phyloP scores from a whole-genome alignment of 768 basidiomycete genomes.

The Psilocybe subaeruginosa region DNA sequence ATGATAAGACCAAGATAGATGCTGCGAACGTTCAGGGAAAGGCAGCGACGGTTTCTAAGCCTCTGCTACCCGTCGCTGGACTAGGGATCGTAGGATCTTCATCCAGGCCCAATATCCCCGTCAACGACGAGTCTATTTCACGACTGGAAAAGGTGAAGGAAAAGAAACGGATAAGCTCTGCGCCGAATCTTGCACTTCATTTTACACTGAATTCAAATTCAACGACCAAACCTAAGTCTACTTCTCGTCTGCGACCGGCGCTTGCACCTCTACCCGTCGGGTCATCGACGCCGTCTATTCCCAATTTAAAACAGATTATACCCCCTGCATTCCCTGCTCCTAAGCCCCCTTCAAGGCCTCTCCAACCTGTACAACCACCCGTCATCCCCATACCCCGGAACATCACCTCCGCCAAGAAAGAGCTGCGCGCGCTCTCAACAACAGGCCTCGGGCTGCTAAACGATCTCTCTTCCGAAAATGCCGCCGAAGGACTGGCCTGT shows the following conservation, averaged over 20 bases:
- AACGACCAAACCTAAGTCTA: neutral
- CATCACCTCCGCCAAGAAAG: slow-evolving; percentile 21
- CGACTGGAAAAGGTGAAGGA: neutral
- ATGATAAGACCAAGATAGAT: neutral
- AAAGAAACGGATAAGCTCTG: slow-evolving; percentile 3
- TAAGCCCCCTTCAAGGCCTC: slow-evolving; percentile 17
- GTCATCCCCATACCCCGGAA: slow-evolving; percentile 16
- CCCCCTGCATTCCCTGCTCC: slow-evolving; percentile 1
- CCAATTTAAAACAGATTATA: neutral
- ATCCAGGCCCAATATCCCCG: too few relatives aligned
- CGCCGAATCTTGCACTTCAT: neutral
- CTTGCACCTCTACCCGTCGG: slow-evolving; percentile 3
- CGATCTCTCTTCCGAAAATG: slow-evolving; percentile 43
- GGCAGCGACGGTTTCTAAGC: neutral
- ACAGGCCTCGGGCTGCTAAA: slow-evolving; percentile 49
- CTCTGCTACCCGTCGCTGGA: neutral
- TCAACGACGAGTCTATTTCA: too few relatives aligned
- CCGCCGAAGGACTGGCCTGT: slow-evolving; percentile 52
- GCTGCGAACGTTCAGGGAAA: neutral
- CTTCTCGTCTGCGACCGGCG: slow-evolving; percentile 7
- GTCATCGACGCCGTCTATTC: neutral
- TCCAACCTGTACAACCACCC: slow-evolving; percentile 31
- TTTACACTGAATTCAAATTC: neutral
- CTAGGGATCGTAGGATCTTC: neutral
- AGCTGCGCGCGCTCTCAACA: slow-evolving; percentile 51